Conservation (phyloP, 208 protist species). For the Leishmania tarentolae region DNA sequence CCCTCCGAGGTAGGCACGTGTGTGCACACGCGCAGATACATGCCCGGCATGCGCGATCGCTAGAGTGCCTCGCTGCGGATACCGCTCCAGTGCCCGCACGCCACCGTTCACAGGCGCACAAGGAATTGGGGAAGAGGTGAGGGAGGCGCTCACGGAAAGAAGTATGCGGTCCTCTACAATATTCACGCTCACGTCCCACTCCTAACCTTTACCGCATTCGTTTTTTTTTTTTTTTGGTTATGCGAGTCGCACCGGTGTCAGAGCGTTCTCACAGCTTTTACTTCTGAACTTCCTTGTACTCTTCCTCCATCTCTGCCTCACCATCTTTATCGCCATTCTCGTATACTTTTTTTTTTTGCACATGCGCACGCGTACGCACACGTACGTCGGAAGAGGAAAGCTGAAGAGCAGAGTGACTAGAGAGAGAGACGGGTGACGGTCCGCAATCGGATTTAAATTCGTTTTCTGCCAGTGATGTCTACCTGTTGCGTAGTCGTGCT, state of each 20-base stretch:
- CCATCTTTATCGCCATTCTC: background rate
- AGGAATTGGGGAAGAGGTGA: background rate
- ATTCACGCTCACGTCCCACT: background rate
- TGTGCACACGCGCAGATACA: background rate
- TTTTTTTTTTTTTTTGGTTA: background rate
- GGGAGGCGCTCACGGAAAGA: background rate
- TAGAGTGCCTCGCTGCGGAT: background rate
- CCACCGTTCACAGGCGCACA: background rate
- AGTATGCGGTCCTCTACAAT: background rate
- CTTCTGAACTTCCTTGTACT: background rate
- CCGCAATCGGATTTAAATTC: background rate
- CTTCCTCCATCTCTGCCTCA: background rate
- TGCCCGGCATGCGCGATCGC: background rate
- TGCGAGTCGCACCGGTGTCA: background rate
- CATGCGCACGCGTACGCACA: background rate
- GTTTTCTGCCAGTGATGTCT: background rate
- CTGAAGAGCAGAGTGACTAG: background rate
- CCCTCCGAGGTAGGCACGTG: background rate
- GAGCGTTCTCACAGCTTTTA: background rate
- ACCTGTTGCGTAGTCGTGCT: too few relatives aligned
- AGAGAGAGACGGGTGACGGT: background rate
- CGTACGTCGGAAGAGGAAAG: background rate
- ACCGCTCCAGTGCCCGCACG: background rate
- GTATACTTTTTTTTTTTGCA: too few relatives aligned
- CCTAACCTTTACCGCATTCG: background rate